Conservation (phyloP, 2,329 filamentous ascomycete genomes). For the Fusarium irregulare region DNA sequence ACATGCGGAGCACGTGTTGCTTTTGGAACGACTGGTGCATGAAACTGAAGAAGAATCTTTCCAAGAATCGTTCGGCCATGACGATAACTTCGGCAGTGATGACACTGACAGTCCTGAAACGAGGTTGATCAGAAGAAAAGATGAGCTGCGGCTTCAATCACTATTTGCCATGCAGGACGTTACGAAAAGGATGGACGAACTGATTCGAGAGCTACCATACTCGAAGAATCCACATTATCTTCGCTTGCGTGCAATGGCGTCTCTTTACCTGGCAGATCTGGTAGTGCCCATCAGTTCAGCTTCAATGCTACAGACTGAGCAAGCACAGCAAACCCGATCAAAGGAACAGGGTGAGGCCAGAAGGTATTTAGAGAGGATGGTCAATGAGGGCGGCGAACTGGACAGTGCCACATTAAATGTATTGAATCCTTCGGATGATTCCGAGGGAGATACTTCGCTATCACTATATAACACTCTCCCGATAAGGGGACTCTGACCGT, state of each 20-base stretch:
- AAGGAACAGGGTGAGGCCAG: conserved; percentile 48
- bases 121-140: conserved; percentile 47
- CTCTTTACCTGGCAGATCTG: conserved; percentile 80
- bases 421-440: conserved; percentile 44
- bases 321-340: conserved; percentile 43
- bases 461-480: conserved; percentile 49
- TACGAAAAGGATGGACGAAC: conserved; percentile 74
- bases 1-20: conserved; percentile 67
- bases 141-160: conserved; percentile 61
- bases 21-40: conserved; percentile 52
- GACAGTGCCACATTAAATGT: conserved; percentile 41
- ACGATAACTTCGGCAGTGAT: conserved; percentile 40
- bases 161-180: conserved; percentile 71
- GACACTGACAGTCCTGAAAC: conserved; percentile 31
- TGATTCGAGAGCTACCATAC: conserved; percentile 77
- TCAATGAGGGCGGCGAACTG: conserved; percentile 47
- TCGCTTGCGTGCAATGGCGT: conserved; percentile 77
- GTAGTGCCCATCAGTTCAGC: conserved; percentile 55
- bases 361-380: conserved; percentile 43
- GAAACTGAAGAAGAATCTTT: conserved; percentile 46
- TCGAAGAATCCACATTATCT: conserved; percentile 74
- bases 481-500: conserved; percentile 42
- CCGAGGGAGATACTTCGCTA: conserved; percentile 37
- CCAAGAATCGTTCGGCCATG: conserved; percentile 24
- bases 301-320: conserved; percentile 46